Percentiles rank a stretch among this genome's conserved stretches.
Evolutionary conservation across 352 stramenopile genomes (phyloP).

Genomic region (Elongisporangium anandrum): DNA sequence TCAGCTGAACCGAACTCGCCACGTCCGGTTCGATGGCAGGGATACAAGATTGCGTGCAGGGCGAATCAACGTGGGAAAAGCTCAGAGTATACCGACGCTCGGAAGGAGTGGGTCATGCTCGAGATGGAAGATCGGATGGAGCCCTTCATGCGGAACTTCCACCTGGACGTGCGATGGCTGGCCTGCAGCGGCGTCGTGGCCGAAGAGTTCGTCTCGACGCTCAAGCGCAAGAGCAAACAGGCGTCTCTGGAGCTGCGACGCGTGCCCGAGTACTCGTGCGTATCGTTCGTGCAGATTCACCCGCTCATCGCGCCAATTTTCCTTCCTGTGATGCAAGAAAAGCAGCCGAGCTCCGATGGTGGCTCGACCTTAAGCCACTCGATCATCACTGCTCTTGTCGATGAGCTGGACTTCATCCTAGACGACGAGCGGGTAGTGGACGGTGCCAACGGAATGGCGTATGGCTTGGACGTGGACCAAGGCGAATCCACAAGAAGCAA

Average conservation of each 20-base stretch:
- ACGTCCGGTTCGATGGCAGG: conserved; percentile 8
- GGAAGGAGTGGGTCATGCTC: conserved; percentile 75
- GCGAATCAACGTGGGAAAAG: too few species aligned
- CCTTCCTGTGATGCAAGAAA: conserved; percentile 45
- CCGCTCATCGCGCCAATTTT: conserved; percentile 65
- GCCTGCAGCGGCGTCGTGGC: conserved; percentile 72
- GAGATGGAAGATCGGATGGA: conserved; percentile 59
- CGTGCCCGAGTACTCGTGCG: conserved; percentile 70
- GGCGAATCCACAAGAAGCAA: conserved; percentile 8
- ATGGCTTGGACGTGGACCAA: conserved; percentile 56
- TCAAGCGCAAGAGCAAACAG: conserved; percentile 67
- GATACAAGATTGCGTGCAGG: conserved; percentile 45
- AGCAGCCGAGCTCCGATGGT: background rate
- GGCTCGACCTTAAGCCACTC: conserved; percentile 15
- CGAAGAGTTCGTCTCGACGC: conserved; percentile 66
- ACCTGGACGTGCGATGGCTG: conserved; percentile 74
- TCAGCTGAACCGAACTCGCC: conserved; percentile 1
- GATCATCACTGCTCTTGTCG: conserved; percentile 29
- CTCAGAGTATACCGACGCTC: conserved; percentile 20
- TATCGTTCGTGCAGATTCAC: conserved; percentile 72
- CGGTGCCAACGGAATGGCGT: conserved; percentile 44
- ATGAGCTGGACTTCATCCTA: conserved; percentile 52
- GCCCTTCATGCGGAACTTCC: conserved; percentile 41
- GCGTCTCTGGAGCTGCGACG: conserved; percentile 56
- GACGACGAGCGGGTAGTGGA: conserved; percentile 73